Evolutionary conservation across 2,329 filamentous ascomycete species (phyloP).

Genomic region (Fusarium sp.): DNA sequence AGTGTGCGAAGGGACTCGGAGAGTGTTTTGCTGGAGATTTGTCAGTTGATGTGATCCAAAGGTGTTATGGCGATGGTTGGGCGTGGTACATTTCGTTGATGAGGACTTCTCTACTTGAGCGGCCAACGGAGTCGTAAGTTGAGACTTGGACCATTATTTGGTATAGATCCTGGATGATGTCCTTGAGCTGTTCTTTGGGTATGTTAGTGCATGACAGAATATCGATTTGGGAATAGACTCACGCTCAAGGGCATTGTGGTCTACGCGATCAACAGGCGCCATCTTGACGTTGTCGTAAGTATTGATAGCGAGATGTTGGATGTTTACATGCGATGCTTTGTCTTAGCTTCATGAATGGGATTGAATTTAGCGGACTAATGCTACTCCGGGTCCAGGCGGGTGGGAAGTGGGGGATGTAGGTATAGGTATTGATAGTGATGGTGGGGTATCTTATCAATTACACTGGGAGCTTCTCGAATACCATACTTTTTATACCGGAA

Average conservation of each 20-base stretch:
- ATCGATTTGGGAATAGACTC: conserved; percentile 13
- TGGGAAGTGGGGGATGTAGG: conserved; percentile 32
- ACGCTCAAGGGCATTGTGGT: conserved; percentile 57
- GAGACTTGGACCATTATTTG: conserved; percentile 72
- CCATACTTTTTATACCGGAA: not conserved
- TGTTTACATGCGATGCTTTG: conserved; percentile 16
- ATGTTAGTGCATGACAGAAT: conserved; percentile 16
- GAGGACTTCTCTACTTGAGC: conserved; percentile 67
- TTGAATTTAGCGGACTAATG: conserved; percentile 19
- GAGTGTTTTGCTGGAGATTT: conserved; percentile 53
- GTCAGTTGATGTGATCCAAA: conserved; percentile 12
- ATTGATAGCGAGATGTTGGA: conserved; percentile 6
- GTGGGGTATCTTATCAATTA: conserved; percentile 29
- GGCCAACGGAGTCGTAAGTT: conserved; percentile 67
- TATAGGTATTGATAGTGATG: not conserved
- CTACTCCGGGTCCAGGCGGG: conserved; percentile 16
- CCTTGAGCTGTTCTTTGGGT: conserved; percentile 66
- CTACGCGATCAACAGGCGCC: conserved; percentile 56
- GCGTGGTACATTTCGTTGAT: conserved; percentile 61
- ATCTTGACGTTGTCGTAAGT: conserved; percentile 44
- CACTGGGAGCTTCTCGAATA: not conserved
- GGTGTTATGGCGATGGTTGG: too few relatives aligned
- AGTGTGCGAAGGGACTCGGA: conserved; percentile 55
- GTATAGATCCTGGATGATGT: conserved; percentile 73
- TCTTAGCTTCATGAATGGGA: not conserved